These are phyloP conservation scores for Sapria himalayana DNA, from an alignment of 345 rosid species.

Conservation along the genomic window DNA sequence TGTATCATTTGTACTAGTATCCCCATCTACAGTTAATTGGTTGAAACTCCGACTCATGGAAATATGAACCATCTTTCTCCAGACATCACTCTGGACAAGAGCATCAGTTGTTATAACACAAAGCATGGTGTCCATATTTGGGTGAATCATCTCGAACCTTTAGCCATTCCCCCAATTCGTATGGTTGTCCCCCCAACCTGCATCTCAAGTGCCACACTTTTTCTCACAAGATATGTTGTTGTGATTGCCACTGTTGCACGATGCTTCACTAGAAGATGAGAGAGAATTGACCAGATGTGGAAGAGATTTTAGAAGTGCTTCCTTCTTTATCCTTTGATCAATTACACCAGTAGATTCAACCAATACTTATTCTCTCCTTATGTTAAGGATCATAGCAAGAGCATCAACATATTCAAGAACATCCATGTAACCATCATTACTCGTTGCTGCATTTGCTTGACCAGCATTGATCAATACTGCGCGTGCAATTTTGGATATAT, in stretches of 20 bases:
- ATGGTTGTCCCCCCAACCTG: conserved; percentile 60
- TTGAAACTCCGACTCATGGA: conserved; percentile 86
- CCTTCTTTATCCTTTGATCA: conserved; percentile 81
- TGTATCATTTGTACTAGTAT: conserved; percentile 84
- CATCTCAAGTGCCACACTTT: conserved; percentile 82
- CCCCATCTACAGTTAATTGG: conserved; percentile 97
- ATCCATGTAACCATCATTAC: conserved; percentile 86
- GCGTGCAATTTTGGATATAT: conserved; percentile 37
- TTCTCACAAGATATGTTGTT: conserved; percentile 87
- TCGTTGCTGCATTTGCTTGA: conserved; percentile 98
- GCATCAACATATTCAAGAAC: conserved; percentile 49
- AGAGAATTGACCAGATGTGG: conserved; percentile 41
- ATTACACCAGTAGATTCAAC: conserved; percentile 92
- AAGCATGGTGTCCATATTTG: conserved; percentile 92
- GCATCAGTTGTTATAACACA: conserved; percentile 92
- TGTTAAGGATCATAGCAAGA: conserved; percentile 46
- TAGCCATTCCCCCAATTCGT: conserved; percentile 88
- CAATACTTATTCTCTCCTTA: conserved; percentile 43
- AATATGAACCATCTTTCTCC: conserved; percentile 77
- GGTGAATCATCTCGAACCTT: conserved; percentile 99
- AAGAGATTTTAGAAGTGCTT: conserved; percentile 54
- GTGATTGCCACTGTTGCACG: conserved; percentile 94
- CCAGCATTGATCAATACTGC: conserved; percentile 93
- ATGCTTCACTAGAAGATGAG: conserved; percentile 42
- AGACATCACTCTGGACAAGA: conserved; percentile 53